Evolutionary conservation across 139 green algal genomes (phyloP), one percentile per base, ranked within the genome.

Genomic region (Tetraselmis striata): DNA sequence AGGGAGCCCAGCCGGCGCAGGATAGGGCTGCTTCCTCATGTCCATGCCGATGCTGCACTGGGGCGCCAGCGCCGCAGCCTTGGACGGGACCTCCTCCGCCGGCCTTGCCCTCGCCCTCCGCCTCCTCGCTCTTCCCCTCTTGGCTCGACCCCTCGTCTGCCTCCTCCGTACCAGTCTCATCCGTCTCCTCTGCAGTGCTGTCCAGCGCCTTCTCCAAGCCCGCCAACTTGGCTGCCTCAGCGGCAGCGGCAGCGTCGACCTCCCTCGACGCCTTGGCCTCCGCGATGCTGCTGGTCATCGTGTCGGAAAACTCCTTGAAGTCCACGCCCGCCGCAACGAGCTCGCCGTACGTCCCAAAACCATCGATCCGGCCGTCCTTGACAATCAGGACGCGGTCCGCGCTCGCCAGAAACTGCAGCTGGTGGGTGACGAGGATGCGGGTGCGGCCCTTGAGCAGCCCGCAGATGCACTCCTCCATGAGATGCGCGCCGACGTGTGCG

Each of bases 301-400:
- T 67, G 45, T 67, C 45, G 18, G 11, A 25, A 18, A 67, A 67
- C 45, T 67, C 45, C 18, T 67, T 67, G 29, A 94, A 89, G 30
- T 93, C 85, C 11, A 94, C 86, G 0, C 91, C 90, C 23, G 79
- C 29, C 0, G 85, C 84, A 32, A 89, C 32, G 2, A 95, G 86
- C 76, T 93, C 79, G 0, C 77, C 32, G 74, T 94, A 94, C 1
- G 86, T 89, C 28, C 93, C 93, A 28, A 81, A 80, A 74, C 97
- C 92, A 1, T 81, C 78, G 2, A 98, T 87, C 2, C 77, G 83
- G 0, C 94, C 96, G 1, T 90, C 91, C 29, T 91, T 59, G 86
- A 99, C 89, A n/a, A 98, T 91, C 24, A 98, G 76, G 22, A 98
- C 89, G 0, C 87, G 1, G 86, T 99, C 95, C 1, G 95, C 95